Evolutionary conservation across 148 eudicot species (phyloP).

Genomic region (Rhododendron williamsianum): DNA sequence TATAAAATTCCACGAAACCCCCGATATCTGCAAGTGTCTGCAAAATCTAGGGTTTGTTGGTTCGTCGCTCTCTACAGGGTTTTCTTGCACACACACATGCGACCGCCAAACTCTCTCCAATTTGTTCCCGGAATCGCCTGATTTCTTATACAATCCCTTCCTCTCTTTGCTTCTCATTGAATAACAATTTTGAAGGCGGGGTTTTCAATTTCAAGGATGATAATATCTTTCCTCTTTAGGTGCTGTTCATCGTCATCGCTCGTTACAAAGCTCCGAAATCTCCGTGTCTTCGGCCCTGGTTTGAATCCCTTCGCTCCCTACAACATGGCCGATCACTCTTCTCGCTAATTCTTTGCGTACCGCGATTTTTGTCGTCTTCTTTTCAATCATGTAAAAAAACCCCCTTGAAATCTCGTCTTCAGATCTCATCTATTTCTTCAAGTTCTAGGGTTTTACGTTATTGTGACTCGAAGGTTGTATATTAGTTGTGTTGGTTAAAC

Average conservation of each 20-base stretch:
- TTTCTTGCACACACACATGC: not conserved
- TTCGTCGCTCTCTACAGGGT: not conserved
- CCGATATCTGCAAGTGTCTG: not conserved
- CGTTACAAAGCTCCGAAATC: constrained; percentile 1
- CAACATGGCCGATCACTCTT: constrained; percentile 14
- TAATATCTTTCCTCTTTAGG: constrained; percentile 1
- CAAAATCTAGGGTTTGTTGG: not conserved
- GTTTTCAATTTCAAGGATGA: constrained; percentile 3
- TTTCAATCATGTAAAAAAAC: not conserved
- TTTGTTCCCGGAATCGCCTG: not conserved
- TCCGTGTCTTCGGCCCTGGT: constrained; percentile 27
- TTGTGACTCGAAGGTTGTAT: not conserved
- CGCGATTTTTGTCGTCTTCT: not conserved
- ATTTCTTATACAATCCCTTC: not conserved
- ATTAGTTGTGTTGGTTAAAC: not conserved
- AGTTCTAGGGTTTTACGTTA: not conserved
- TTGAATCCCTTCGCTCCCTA: constrained; percentile 23
- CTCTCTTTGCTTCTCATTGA: not conserved
- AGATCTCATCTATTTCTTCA: constrained; percentile 1
- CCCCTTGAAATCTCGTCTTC: not conserved
- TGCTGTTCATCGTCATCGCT: constrained; percentile 12
- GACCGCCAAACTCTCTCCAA: constrained; percentile 1
- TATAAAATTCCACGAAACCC: not conserved
- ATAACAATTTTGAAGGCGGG: not conserved
- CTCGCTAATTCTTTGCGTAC: constrained; percentile 5